A percentile compares a stretch with the other conserved stretches of the same genome.
Evolutionary conservation across 2,329 filamentous ascomycete genomes (phyloP).

Genomic region (Pseudopyricularia cyperi): DNA sequence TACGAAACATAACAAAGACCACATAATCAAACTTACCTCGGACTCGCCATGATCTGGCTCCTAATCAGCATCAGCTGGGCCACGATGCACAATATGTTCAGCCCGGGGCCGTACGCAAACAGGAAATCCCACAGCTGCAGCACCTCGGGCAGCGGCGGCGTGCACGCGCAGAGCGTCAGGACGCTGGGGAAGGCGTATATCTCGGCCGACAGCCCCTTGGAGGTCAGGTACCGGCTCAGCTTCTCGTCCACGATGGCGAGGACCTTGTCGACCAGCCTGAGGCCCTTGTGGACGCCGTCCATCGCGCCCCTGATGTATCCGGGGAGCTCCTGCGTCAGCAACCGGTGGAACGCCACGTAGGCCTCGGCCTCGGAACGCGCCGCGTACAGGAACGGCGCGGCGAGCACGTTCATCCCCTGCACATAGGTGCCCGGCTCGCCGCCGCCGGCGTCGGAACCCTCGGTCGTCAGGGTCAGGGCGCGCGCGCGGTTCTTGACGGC

Average conservation of each 20-base stretch:
- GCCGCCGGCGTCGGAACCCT: constrained; percentile 47
- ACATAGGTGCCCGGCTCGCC: constrained; percentile 77
- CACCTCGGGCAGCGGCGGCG: constrained; percentile 86
- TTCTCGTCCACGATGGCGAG: constrained; percentile 84
- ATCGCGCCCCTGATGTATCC: constrained; percentile 92
- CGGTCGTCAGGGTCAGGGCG: constrained; percentile 47
- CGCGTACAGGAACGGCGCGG: constrained; percentile 88
- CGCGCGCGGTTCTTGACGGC: constrained; percentile 37
- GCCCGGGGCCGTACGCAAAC: constrained; percentile 86
- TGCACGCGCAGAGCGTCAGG: constrained; percentile 88
- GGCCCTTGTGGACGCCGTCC: constrained; percentile 89
- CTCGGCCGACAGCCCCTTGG: constrained; percentile 80
- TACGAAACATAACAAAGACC: background rate
- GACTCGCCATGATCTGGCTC: constrained; percentile 68
- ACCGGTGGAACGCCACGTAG: constrained; percentile 77
- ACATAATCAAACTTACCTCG: constrained; percentile 46
- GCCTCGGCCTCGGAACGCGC: constrained; percentile 91
- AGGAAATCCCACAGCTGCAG: constrained; percentile 92
- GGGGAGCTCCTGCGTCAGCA: constrained; percentile 78
- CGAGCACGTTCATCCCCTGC: constrained; percentile 97
- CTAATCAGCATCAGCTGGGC: constrained; percentile 85
- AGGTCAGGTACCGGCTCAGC: constrained; percentile 69
- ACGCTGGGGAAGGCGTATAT: constrained; percentile 96
- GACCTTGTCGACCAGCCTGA: constrained; percentile 84
- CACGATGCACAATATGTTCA: constrained; percentile 94